A percentile compares a stretch with the other conserved stretches of the same genome.
These are phyloP conservation scores for Pythium scleroteichum DNA, from an alignment of 352 stramenopile species.

Conservation along the genomic window DNA sequence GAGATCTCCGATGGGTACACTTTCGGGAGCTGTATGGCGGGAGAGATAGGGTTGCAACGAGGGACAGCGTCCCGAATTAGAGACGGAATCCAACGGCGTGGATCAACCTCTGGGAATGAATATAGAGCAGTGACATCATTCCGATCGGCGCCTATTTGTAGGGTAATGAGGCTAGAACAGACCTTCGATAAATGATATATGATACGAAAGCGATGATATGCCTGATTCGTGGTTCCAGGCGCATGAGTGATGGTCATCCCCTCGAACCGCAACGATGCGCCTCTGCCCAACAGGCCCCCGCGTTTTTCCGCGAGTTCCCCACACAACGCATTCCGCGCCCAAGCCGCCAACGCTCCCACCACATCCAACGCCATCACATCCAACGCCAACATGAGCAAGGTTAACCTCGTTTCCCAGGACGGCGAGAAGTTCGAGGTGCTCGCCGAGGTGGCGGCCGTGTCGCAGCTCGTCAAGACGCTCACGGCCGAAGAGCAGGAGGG, in stretches of 20 bases:
- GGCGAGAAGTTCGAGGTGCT: conserved; percentile 56
- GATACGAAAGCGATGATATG: neutral
- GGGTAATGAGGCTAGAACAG: neutral
- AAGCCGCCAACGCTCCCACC: neutral
- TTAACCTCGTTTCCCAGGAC: conserved; percentile 58
- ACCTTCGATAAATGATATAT: neutral
- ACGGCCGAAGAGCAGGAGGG: conserved; percentile 39
- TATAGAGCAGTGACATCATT: too few relatives aligned
- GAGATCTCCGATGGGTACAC: too few relatives aligned
- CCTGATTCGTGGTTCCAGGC: neutral
- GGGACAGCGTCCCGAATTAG: neutral
- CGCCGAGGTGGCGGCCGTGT: conserved; percentile 38
- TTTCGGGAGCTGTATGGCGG: too few relatives aligned
- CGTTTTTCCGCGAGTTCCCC: too few relatives aligned
- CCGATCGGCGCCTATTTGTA: too few relatives aligned
- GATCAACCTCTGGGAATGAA: too few relatives aligned
- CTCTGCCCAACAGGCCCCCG: too few relatives aligned
- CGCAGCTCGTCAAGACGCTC: conserved; percentile 56
- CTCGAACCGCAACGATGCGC: conserved; percentile 1
- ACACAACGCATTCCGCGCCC: too few relatives aligned
- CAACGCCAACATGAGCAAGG: conserved; percentile 30
- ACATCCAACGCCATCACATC: neutral
- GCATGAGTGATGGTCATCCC: conserved; percentile 2
- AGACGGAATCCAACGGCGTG: neutral
- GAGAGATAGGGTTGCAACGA: neutral